A percentile compares a stretch with the other conserved stretches of the same genome.
phyloP scores from a whole-genome alignment of 495 filamentous ascomycete genomes.

The Aspergillus cristatus region DNA sequence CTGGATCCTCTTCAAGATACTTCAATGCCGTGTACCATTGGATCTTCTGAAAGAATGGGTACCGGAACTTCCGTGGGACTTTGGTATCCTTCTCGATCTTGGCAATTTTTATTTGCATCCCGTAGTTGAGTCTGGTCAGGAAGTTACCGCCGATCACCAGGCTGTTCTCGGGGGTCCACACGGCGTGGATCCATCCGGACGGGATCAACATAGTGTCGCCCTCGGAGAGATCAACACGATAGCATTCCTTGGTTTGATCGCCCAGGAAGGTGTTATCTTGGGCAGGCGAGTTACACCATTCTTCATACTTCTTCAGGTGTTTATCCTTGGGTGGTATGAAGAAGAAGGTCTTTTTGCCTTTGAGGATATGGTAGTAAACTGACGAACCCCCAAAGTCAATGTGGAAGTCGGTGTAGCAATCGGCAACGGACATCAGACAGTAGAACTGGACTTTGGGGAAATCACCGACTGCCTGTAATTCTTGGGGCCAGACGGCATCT shows the following conservation, averaged over 20 bases:
- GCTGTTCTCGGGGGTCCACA: slow-evolving; percentile 70
- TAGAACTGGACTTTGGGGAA: slow-evolving; percentile 61
- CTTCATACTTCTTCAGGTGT: slow-evolving; percentile 67
- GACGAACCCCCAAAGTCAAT: slow-evolving; percentile 75
- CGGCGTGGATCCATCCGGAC: slow-evolving; percentile 73
- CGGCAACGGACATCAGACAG: slow-evolving; percentile 69
- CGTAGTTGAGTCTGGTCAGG: slow-evolving; percentile 58
- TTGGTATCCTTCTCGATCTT: slow-evolving; percentile 68
- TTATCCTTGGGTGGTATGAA: slow-evolving; percentile 70
- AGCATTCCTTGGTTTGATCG: slow-evolving; percentile 63
- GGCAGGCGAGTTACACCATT: slow-evolving; percentile 66
- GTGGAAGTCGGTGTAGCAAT: slow-evolving; percentile 75
- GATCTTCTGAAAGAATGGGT: slow-evolving; percentile 67
- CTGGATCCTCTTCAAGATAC: slow-evolving; percentile 58
- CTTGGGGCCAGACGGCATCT: slow-evolving; percentile 62
- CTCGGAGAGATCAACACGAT: slow-evolving; percentile 59
- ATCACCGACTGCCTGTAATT: slow-evolving; percentile 46
- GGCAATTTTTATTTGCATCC: slow-evolving; percentile 61
- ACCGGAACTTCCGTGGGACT: slow-evolving; percentile 59
- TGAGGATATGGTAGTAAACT: slow-evolving; percentile 70
- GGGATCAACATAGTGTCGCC: slow-evolving; percentile 75
- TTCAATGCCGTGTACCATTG: slow-evolving; percentile 63
- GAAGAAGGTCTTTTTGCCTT: slow-evolving; percentile 70
- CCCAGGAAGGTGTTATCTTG: slow-evolving; percentile 62
- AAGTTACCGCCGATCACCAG: slow-evolving; percentile 74